Percentiles rank a stretch among this genome's conserved stretches.
Evolutionary conservation across 148 eudicot genomes (phyloP).

Genomic region (Talinum fruticosum): DNA sequence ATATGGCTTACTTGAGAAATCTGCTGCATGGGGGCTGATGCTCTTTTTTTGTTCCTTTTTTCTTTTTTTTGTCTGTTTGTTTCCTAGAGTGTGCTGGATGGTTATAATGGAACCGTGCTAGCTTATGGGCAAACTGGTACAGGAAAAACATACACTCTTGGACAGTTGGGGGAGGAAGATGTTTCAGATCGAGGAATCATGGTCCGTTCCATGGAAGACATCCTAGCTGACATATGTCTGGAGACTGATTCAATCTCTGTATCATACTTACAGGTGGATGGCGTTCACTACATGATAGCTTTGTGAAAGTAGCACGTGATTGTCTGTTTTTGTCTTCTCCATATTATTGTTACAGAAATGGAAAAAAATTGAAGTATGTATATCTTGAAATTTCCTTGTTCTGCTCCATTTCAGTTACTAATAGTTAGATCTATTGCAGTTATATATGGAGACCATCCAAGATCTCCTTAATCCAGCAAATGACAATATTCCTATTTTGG

Average conservation of each 20-base stretch:
- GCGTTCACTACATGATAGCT: background rate
- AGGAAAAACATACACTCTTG: conserved; percentile 95
- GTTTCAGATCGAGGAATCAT: conserved; percentile 92
- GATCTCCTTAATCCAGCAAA: conserved; percentile 86
- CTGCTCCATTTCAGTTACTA: conserved; percentile 1
- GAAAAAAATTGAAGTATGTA: background rate
- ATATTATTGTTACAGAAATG: background rate
- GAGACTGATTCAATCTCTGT: conserved; percentile 77
- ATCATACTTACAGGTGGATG: conserved; percentile 86
- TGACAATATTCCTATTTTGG: conserved; percentile 86
- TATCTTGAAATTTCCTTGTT: background rate
- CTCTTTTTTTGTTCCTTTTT: conserved; percentile 4
- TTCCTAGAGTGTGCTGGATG: conserved; percentile 87
- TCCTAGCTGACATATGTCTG: conserved; percentile 60
- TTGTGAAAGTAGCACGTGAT: background rate
- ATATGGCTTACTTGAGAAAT: conserved; percentile 1
- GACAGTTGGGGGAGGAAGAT: conserved; percentile 91
- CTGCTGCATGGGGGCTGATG: conserved; percentile 18
- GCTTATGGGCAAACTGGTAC: conserved; percentile 99
- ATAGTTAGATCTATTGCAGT: conserved; percentile 35
- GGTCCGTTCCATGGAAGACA: conserved; percentile 99
- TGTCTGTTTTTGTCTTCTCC: background rate
- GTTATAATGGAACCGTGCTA: conserved; percentile 98
- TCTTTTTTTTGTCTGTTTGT: background rate
- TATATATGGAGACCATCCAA: conserved; percentile 95